Evolutionary conservation across 2,329 filamentous ascomycete species (phyloP).

Genomic region (Esteya vermicola): DNA sequence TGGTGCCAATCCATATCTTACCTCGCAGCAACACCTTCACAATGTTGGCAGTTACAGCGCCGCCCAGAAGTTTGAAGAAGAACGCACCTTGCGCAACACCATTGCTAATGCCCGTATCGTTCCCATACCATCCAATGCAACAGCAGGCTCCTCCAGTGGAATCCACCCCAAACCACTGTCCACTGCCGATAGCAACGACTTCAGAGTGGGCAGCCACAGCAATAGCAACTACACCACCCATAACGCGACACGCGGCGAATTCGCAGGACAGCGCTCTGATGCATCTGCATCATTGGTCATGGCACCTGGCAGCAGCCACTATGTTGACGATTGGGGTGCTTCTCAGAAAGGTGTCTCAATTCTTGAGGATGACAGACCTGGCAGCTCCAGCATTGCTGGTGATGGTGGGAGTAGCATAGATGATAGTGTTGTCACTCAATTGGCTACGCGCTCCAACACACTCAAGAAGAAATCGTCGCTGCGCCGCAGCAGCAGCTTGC

Average conservation of each 20-base stretch:
- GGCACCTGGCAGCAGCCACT: constrained; percentile 28
- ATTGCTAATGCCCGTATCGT: constrained; percentile 19
- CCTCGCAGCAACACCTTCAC: too few species aligned
- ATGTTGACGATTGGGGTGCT: constrained; percentile 60
- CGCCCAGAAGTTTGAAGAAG: constrained; percentile 13
- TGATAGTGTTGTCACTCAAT: constrained; percentile 18
- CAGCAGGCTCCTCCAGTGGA: too few species aligned
- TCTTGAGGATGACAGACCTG: constrained; percentile 12
- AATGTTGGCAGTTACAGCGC: too few species aligned
- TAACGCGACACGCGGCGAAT: constrained; percentile 5
- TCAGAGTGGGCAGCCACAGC: constrained; percentile 5
- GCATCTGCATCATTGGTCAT: constrained; percentile 5
- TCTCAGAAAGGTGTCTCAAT: constrained; percentile 50
- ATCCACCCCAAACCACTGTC: too few species aligned
- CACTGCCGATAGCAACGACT: constrained; percentile 10
- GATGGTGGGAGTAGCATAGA: constrained; percentile 27
- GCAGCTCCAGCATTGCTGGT: constrained; percentile 25
- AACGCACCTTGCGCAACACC: constrained; percentile 22
- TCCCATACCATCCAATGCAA: constrained; percentile 6
- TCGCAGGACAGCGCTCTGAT: not conserved
- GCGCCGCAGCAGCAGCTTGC: constrained; percentile 57
- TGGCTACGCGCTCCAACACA: constrained; percentile 47
- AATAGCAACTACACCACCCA: constrained; percentile 1
- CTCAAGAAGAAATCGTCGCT: constrained; percentile 81
- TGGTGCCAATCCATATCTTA: too few species aligned